Percentiles rank a stretch among this genome's conserved stretches.
Conservation (phyloP, 1,139 yeast species). For the Debaryomyces nepalensis region DNA sequence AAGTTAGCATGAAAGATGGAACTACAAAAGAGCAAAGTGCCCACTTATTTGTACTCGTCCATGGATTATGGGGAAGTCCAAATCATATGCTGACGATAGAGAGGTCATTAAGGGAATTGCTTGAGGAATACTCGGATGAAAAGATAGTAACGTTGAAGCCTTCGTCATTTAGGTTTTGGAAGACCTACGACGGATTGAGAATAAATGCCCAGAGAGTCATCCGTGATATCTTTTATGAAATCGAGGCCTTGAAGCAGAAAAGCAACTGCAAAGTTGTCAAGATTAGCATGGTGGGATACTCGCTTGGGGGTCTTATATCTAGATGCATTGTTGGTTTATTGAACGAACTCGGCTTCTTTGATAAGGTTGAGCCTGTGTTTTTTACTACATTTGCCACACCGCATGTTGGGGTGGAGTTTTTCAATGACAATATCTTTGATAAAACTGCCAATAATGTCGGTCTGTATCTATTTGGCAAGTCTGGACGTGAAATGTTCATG, state of each 20-base stretch:
- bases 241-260: slow-evolving; percentile 52
- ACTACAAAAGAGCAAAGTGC: slow-evolving; percentile 24
- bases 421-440: slow-evolving; percentile 46
- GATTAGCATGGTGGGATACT: slow-evolving; percentile 49
- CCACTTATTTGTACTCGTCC: slow-evolving; percentile 79
- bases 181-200: slow-evolving; percentile 84
- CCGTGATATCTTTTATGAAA: slow-evolving; percentile 61
- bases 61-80: slow-evolving; percentile 90
- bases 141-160: slow-evolving; percentile 65
- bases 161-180: slow-evolving; percentile 69
- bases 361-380: slow-evolving; percentile 60
- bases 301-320: slow-evolving; percentile 48
- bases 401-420: slow-evolving; percentile 73
- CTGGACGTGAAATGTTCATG: slow-evolving; percentile 76
- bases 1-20: not conserved
- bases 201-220: slow-evolving; percentile 72
- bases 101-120: slow-evolving; percentile 49
- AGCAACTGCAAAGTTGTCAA: slow-evolving; percentile 41
- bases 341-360: slow-evolving; percentile 57
- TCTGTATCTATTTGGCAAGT: slow-evolving; percentile 64
- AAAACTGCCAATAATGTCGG: slow-evolving; percentile 62
- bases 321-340: slow-evolving; percentile 76
- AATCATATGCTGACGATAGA: slow-evolving; percentile 69
- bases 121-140: slow-evolving; percentile 39
- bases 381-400: slow-evolving; percentile 92